Evolutionary conservation across 768 basidiomycete genomes (phyloP).

Genomic region (Pleurotus cornucopiae): DNA sequence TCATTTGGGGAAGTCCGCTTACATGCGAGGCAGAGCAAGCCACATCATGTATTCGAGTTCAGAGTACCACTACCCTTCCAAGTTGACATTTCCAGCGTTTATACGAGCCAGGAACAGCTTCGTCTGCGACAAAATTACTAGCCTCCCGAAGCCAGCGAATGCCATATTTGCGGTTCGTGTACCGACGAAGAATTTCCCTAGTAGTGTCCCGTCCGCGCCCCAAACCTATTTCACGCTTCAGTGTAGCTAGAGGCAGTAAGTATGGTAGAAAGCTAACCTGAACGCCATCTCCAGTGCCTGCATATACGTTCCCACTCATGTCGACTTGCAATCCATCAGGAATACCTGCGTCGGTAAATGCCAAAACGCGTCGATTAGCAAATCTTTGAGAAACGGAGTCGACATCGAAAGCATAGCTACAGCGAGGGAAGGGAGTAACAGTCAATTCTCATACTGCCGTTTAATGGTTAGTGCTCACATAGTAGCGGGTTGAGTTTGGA

Average conservation of each 20-base stretch:
- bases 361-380: conserved; percentile 59
- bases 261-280: conserved; percentile 33
- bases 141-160: conserved; percentile 36
- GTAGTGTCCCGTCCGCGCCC: conserved; percentile 48
- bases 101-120: conserved; percentile 43
- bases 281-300: conserved; percentile 63
- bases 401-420: conserved; percentile 67
- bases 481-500: conserved; percentile 60
- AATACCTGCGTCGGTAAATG: conserved; percentile 59
- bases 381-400: conserved; percentile 50
- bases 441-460: too few species aligned
- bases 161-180: conserved; percentile 39
- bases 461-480: conserved; percentile 40
- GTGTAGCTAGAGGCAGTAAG: background rate
- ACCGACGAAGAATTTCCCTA: conserved; percentile 63
- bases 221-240: conserved; percentile 35
- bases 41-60: too few species aligned
- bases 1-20: too few species aligned
- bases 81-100: conserved; percentile 24
- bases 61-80: background rate
- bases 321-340: conserved; percentile 70
- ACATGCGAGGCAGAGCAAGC: too few species aligned
- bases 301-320: conserved; percentile 57
- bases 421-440: background rate
- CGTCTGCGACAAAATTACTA: conserved; percentile 43